Percentiles rank a stretch among this genome's conserved stretches.
Evolutionary conservation across 345 rosid genomes (phyloP).

Genomic region (Camelina sativa): DNA sequence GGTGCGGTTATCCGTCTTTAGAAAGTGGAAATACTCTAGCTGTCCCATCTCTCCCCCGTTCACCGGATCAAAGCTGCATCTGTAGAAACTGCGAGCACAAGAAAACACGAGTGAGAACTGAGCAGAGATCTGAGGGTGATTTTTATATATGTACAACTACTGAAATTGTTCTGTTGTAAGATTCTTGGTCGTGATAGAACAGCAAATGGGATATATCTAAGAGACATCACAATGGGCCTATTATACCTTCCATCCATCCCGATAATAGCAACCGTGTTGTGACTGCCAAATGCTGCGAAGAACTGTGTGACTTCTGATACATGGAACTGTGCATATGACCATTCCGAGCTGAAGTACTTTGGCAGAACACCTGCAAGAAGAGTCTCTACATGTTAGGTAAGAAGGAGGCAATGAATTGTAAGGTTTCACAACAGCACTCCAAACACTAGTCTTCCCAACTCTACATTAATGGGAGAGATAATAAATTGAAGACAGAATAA

Average conservation of each 20-base stretch:
- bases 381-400: conserved; percentile 11
- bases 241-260: conserved; percentile 87
- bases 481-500: not conserved
- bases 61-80: conserved; percentile 84
- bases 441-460: not conserved
- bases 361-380: conserved; percentile 75
- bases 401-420: not conserved
- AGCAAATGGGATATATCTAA: not conserved
- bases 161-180: conserved; percentile 13
- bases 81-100: conserved; percentile 65
- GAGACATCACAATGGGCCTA: not conserved
- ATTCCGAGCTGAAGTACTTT: conserved; percentile 92
- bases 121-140: conserved; percentile 5
- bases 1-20: conserved; percentile 51
- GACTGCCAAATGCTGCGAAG: conserved; percentile 82
- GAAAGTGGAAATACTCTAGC: conserved; percentile 69
- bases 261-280: conserved; percentile 66
- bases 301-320: conserved; percentile 71
- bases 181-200: not conserved
- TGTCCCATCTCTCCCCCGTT: conserved; percentile 92
- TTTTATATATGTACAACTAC: not conserved
- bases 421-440: conserved; percentile 17
- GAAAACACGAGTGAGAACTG: not conserved
- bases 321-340: conserved; percentile 91
- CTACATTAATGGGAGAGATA: not conserved